Evolutionary conservation across 306 rosid species (phyloP).

Genomic region (Phaseolus lunatus): DNA sequence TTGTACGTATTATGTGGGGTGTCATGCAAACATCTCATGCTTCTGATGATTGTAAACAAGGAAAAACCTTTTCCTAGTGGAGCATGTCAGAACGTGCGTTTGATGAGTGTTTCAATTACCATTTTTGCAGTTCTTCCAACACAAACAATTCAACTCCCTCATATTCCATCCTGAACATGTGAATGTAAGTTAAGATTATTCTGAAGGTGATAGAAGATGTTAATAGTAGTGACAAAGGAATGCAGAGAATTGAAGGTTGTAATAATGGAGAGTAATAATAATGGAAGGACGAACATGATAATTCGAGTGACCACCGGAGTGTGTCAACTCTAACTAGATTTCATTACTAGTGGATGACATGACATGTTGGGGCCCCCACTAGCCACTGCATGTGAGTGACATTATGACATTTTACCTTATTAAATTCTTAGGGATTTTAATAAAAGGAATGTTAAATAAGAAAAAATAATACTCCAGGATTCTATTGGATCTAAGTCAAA

Average conservation of each 20-base stretch:
- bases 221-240: background rate
- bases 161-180: conserved; percentile 8
- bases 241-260: background rate
- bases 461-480: background rate
- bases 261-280: background rate
- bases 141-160: background rate
- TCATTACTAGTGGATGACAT: conserved; percentile 16
- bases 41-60: conserved; percentile 5
- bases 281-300: conserved; percentile 12
- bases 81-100: conserved; percentile 31
- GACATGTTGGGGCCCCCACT: conserved; percentile 34
- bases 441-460: background rate
- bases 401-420: conserved; percentile 22
- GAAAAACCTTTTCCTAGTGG: conserved; percentile 1
- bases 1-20: conserved; percentile 24
- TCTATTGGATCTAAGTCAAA: background rate
- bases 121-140: conserved; percentile 19
- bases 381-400: background rate
- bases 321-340: conserved; percentile 5
- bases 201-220: conserved; percentile 1
- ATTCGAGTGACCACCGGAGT: conserved; percentile 6
- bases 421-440: background rate
- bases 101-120: background rate
- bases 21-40: background rate
- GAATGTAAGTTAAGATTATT: background rate